Conservation (phyloP, 331 rosid genomes). For the Quercus tomentella region DNA sequence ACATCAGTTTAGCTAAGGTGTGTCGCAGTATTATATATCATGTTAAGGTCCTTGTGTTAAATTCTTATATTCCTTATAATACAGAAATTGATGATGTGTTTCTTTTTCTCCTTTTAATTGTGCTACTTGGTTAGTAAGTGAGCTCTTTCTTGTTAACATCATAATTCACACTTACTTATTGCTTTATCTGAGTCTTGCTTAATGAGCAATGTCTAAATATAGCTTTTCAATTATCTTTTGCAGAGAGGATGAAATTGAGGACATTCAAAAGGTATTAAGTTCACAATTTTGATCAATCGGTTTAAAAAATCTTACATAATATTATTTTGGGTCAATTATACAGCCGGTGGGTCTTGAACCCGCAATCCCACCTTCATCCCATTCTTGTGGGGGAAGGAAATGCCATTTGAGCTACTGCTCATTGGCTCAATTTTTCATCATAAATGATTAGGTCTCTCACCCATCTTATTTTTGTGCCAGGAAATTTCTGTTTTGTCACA, state of each 20-base stretch:
- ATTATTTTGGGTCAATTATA: background rate
- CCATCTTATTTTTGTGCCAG: slow-evolving; percentile 58
- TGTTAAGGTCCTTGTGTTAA: background rate
- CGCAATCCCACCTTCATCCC: background rate
- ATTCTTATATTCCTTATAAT: background rate
- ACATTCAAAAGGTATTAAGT: slow-evolving; percentile 82
- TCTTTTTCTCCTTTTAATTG: background rate
- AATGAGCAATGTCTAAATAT: slow-evolving; percentile 19
- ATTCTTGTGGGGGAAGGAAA: background rate
- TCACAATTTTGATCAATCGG: slow-evolving; percentile 15
- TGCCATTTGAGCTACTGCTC: background rate
- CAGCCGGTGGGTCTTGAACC: background rate
- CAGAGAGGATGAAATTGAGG: slow-evolving; percentile 99
- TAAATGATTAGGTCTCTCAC: slow-evolving; percentile 25
- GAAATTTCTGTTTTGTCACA: slow-evolving; percentile 97
- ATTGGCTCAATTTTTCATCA: slow-evolving; percentile 8
- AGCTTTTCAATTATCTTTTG: slow-evolving; percentile 21
- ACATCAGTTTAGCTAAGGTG: background rate
- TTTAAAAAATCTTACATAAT: slow-evolving; percentile 8
- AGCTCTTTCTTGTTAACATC: background rate
- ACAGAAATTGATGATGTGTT: background rate
- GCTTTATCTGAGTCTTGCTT: slow-evolving; percentile 14
- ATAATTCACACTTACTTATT: slow-evolving; percentile 11
- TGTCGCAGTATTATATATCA: background rate
- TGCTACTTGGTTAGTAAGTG: background rate